These are phyloP conservation scores for Eucalyptus camaldulensis DNA, from an alignment of 345 rosid genomes.

Conservation along the genomic window DNA sequence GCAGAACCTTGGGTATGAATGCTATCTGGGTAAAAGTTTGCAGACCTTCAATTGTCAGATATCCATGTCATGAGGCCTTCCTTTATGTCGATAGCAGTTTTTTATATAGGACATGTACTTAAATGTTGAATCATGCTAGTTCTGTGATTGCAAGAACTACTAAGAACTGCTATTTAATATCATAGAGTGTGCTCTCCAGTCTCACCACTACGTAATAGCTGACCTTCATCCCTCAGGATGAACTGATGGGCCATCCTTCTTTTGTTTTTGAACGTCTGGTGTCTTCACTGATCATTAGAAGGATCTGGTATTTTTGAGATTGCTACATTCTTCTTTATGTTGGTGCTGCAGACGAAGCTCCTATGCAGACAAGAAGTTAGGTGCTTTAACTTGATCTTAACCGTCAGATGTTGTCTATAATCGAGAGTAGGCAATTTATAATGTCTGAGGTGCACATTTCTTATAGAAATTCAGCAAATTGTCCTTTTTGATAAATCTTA, in stretches of 20 bases:
- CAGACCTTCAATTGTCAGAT: background rate
- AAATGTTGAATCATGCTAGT: background rate
- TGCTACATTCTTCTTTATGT: background rate
- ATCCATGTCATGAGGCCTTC: background rate
- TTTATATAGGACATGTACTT: background rate
- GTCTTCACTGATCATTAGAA: background rate
- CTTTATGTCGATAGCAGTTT: background rate
- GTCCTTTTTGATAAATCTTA: background rate
- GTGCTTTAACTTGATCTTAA: background rate
- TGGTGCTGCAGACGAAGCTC: background rate
- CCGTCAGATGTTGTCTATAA: background rate
- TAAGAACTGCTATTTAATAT: background rate
- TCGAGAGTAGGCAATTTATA: background rate
- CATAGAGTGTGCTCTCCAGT: background rate
- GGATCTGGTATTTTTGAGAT: background rate
- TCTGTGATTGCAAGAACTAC: background rate
- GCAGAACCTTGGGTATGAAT: background rate
- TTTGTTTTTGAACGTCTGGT: background rate
- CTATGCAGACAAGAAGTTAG: background rate
- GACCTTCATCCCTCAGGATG: background rate
- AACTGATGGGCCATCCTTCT: background rate
- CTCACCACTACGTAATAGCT: background rate
- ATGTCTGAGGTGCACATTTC: background rate
- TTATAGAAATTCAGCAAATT: background rate
- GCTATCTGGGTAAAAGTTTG: background rate